Percentiles rank a stretch among this genome's conserved stretches.
Evolutionary conservation across 2,329 filamentous ascomycete species (phyloP).

Genomic region (Eutypella sp.): DNA sequence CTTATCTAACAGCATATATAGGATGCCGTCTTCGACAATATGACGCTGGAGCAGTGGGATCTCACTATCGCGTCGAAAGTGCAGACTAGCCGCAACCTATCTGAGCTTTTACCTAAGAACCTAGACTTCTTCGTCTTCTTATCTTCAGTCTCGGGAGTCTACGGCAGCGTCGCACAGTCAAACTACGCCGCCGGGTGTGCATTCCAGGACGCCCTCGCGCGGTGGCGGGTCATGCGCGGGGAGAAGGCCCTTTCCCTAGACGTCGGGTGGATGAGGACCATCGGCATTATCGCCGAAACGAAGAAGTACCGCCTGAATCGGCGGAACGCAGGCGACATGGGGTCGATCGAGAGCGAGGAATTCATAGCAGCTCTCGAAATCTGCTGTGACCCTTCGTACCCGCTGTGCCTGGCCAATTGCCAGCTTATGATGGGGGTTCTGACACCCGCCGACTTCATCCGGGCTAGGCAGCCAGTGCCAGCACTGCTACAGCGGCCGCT

Average conservation of each 20-base stretch:
- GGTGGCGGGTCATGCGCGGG: constrained; percentile 11
- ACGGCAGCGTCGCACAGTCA: constrained; percentile 25
- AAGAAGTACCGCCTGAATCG: neutral
- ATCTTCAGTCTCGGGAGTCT: constrained; percentile 24
- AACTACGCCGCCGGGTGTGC: constrained; percentile 32
- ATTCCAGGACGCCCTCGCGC: constrained; percentile 27
- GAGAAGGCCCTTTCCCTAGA: constrained; percentile 14
- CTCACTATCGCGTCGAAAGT: constrained; percentile 37
- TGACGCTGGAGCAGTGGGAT: constrained; percentile 25
- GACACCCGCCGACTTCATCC: constrained; percentile 1
- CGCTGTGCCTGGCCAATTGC: constrained; percentile 6
- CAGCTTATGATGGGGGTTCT: constrained; percentile 13
- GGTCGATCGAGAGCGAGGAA: constrained; percentile 19
- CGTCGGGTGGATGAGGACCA: constrained; percentile 16
- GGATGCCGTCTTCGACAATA: constrained; percentile 15
- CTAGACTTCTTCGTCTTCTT: constrained; percentile 32
- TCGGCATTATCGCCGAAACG: constrained; percentile 18
- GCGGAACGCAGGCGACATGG: constrained; percentile 9
- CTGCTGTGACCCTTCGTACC: constrained; percentile 15
- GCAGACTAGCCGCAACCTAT: constrained; percentile 31
- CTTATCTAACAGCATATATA: neutral
- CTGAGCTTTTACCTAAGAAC: constrained; percentile 20
- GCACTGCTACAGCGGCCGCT: neutral
- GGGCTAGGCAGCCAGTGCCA: neutral
- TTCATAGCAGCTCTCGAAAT: constrained; percentile 15